Evolutionary conservation across 140 eudicot genomes (phyloP).

Genomic region (Flaveria floridana): DNA sequence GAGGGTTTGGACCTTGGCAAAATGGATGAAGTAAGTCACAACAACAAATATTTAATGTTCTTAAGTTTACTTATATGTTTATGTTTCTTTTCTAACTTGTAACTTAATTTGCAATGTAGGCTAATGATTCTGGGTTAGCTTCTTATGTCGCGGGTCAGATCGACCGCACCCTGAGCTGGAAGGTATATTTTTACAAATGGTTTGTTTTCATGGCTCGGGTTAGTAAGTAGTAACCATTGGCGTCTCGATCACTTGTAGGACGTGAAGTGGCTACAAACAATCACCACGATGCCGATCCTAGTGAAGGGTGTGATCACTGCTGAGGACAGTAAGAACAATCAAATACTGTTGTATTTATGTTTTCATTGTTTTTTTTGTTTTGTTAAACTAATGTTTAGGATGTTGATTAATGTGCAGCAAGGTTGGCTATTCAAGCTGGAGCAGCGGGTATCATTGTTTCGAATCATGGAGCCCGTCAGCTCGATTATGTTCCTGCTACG

Average conservation of each 20-base stretch:
- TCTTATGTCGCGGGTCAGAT: slow-evolving; percentile 98
- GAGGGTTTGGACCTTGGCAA: slow-evolving; percentile 96
- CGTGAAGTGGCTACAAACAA: slow-evolving; percentile 96
- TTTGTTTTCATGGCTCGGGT: not conserved
- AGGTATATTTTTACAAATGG: slow-evolving; percentile 30
- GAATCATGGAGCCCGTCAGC: slow-evolving; percentile 63
- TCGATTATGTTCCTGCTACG: slow-evolving; percentile 68
- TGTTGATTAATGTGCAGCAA: slow-evolving; percentile 52
- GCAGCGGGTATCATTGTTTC: slow-evolving; percentile 96
- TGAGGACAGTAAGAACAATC: slow-evolving; percentile 69
- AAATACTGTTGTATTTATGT: not conserved
- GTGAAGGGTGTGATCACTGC: slow-evolving; percentile 99
- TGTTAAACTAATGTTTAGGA: not conserved
- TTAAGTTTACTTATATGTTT: not conserved
- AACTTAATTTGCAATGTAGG: slow-evolving; percentile 54
- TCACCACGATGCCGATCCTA: slow-evolving; percentile 86
- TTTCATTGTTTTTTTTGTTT: not conserved
- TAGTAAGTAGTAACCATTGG: not conserved
- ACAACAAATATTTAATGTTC: not conserved
- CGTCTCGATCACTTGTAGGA: slow-evolving; percentile 42
- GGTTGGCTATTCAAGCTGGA: slow-evolving; percentile 81
- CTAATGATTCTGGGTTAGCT: slow-evolving; percentile 88
- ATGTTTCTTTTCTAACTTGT: not conserved
- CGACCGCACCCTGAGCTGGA: slow-evolving; percentile 98
- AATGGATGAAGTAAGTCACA: slow-evolving; percentile 81